A percentile compares a stretch with the other conserved stretches of the same genome.
Conservation (phyloP, 805 yeast species). For the Schizosaccharomyces japonicus region DNA sequence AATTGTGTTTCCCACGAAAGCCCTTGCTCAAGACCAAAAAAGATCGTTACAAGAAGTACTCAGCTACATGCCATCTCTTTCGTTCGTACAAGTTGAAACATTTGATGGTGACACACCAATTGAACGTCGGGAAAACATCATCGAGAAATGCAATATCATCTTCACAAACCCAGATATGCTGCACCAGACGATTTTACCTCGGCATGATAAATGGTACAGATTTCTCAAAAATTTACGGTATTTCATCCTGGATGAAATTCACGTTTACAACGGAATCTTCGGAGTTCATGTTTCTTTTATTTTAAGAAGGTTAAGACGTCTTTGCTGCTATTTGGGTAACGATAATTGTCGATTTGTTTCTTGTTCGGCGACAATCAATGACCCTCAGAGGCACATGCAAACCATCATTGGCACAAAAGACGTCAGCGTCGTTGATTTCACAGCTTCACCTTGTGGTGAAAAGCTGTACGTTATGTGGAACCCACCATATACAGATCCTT, state of each 20-base stretch:
- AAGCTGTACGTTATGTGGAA: constrained; percentile 64
- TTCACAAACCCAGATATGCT: constrained; percentile 91
- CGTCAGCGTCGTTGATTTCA: constrained; percentile 37
- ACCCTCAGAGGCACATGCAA: constrained; percentile 51
- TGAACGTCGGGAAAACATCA: constrained; percentile 27
- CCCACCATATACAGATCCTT: constrained; percentile 44
- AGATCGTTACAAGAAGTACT: constrained; percentile 45
- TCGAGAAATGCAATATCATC: constrained; percentile 47
- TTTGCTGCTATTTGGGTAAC: constrained; percentile 33
- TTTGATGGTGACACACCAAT: constrained; percentile 83
- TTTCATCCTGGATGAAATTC: constrained; percentile 61
- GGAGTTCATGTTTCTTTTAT: constrained; percentile 81
- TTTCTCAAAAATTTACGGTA: constrained; percentile 41
- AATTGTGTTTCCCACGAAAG: constrained; percentile 89
- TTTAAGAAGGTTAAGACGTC: constrained; percentile 52
- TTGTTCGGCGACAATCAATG: constrained; percentile 77
- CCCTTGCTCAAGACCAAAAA: constrained; percentile 89
- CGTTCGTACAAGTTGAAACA: constrained; percentile 27
- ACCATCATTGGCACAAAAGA: constrained; percentile 45
- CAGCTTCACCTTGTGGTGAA: constrained; percentile 74
- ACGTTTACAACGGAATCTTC: constrained; percentile 69
- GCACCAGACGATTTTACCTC: constrained; percentile 65
- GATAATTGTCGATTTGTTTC: constrained; percentile 42
- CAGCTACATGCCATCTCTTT: constrained; percentile 23
- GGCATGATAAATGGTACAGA: constrained; percentile 46